Conservation (phyloP, 306 rosid species). For the Carpinus fangiana region DNA sequence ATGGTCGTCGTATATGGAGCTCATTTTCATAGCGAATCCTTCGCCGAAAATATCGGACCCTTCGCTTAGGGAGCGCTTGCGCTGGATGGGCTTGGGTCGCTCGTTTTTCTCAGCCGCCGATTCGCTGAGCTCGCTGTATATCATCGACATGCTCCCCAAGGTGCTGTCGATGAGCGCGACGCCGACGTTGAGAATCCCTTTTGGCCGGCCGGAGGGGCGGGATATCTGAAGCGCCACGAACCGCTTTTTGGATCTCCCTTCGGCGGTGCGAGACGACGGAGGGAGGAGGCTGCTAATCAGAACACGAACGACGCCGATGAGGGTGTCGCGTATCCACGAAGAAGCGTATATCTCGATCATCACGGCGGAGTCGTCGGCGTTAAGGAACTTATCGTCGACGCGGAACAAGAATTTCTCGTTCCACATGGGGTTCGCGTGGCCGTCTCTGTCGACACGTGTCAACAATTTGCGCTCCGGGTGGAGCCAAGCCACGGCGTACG, state of each 20-base stretch:
- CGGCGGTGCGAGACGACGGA: conserved; percentile 13
- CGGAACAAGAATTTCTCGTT: conserved; percentile 78
- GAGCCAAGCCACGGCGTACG: conserved; percentile 78
- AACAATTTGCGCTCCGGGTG: conserved; percentile 53
- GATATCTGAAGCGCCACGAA: conserved; percentile 64
- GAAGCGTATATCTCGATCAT: conserved; percentile 58
- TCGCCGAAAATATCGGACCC: conserved; percentile 26
- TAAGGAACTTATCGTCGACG: conserved; percentile 50
- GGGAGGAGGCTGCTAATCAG: conserved; percentile 48
- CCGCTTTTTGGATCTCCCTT: conserved; percentile 45
- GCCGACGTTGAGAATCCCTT: conserved; percentile 70
- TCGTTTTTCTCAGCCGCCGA: conserved; percentile 33
- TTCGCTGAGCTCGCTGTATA: conserved; percentile 58
- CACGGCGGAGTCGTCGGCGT: conserved; percentile 35
- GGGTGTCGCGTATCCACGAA: conserved; percentile 49
- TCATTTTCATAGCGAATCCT: conserved; percentile 13
- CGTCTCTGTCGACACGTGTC: conserved; percentile 50
- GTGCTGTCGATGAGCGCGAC: conserved; percentile 52
- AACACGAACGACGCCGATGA: conserved; percentile 58
- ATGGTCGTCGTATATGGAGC: neutral
- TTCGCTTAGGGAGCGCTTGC: conserved; percentile 45
- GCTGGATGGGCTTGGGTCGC: conserved; percentile 6
- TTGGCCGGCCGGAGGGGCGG: conserved; percentile 71
- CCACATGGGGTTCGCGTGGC: conserved; percentile 70
- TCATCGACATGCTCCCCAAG: conserved; percentile 62